Base-by-base conservation (phyloP, 192 early-diverging fungal species). In the Phlyctochytrium arcticum region DNA sequence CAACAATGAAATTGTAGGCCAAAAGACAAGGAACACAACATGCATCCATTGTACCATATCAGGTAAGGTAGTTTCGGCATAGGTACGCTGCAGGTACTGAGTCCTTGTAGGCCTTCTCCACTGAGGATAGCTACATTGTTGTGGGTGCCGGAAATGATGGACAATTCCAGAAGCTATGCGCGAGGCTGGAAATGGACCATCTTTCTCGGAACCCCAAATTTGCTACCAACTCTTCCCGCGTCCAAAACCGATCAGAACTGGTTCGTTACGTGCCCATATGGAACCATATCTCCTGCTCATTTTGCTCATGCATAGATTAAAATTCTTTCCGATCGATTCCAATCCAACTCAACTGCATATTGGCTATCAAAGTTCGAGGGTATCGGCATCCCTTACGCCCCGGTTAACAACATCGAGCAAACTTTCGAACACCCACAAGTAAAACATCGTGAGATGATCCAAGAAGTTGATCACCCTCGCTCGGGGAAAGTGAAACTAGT, bases 41-140 rank as follows among this genome's bases (percentile, higher is more conserved):
- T 67, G 81, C 89, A 5, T 88, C 91, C 1, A 96, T 98, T 47
- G 95, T 93, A 8, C 95, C 95, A 9, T 98, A 98, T 74, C 88
- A 93, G 55, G 23, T 31, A 4, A 17, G 42, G 39, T 19, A n/a
- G 39, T 44, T 44, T 12, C 21, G 12, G 39, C 39, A 19, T 19
- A 44, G 39, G 39, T 19, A 44, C 39, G 2, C 39, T 12, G 39
- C 39, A 44, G n/a, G 57, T 60, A n/a, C n/a, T 48, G 12, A 17
- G n/a, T 17, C 44, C 3, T 19, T 44, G 10, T 17, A 74, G 70
- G 59, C 75, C 15, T 87, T 96, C 60, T 80, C 79, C 0, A 94
- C 90, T 7, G 75, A 57, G 12, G 89, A 95, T 70, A 88, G 87
- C 4, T 77, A 79, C 68, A 80, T 98, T 34, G 89, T 95, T 71